A percentile compares a stretch with the other conserved stretches of the same genome.
Conservation (phyloP, 345 rosid genomes). For the Lumnitzera littorea region DNA sequence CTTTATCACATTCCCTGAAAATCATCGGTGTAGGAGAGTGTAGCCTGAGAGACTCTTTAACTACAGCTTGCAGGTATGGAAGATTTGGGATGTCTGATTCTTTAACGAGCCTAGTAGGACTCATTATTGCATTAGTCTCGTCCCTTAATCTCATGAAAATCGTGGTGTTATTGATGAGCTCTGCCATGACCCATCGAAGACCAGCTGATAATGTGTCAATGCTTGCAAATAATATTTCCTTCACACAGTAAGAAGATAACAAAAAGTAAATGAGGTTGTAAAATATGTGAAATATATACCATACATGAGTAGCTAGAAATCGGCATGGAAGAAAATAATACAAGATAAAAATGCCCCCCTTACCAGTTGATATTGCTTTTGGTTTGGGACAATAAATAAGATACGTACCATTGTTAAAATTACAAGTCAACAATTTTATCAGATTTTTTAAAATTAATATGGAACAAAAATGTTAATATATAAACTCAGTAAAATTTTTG, state of each 20-base stretch:
- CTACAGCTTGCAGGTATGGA: conserved; percentile 38
- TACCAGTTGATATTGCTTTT: no score
- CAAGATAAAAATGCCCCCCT: no score
- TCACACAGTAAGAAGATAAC: background rate
- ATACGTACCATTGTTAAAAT: no score
- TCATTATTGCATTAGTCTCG: conserved; percentile 28
- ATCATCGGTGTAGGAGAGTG: conserved; percentile 48
- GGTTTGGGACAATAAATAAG: no score
- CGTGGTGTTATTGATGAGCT: conserved; percentile 33
- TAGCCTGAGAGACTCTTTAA: conserved; percentile 33
- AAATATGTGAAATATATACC: no score
- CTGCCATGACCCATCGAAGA: conserved; percentile 50
- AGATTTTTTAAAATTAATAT: no score
- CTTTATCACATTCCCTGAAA: conserved; percentile 39
- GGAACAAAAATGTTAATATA: no score
- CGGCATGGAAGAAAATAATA: no score
- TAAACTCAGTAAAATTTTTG: no score
- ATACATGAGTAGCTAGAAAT: no score
- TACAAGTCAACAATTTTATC: no score
- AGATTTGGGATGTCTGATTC: conserved; percentile 37
- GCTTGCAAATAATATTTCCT: conserved; percentile 40
- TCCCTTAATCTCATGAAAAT: conserved; percentile 28
- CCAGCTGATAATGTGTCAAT: conserved; percentile 38
- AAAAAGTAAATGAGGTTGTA: background rate
- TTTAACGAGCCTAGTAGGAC: conserved; percentile 21